phyloP scores from a whole-genome alignment of 2,329 filamentous ascomycete genomes.

The Arthrinium puccinioides region DNA sequence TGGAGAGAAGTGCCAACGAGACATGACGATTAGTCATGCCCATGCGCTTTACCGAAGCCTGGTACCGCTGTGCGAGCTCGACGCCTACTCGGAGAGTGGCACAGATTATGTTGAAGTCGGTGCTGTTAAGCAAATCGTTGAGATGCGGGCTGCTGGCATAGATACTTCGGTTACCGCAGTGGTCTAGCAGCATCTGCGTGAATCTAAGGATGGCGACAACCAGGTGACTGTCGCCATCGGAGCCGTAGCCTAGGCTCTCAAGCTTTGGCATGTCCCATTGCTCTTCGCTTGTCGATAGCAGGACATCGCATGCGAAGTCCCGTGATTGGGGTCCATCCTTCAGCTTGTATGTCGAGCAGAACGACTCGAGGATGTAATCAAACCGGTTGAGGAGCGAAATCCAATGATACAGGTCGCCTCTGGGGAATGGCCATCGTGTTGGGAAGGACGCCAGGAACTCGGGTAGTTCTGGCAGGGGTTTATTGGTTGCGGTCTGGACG shows the following conservation, averaged over 20 bases:
- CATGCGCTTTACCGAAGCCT: conserved; percentile 76
- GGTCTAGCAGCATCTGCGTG: conserved; percentile 80
- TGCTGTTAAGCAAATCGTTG: conserved; percentile 83
- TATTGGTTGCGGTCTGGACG: conserved; percentile 60
- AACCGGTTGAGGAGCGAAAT: conserved; percentile 91
- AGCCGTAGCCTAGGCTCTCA: conserved; percentile 52
- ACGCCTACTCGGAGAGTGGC: conserved; percentile 73
- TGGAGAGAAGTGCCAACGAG: conserved; percentile 66
- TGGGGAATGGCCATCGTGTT: conserved; percentile 86
- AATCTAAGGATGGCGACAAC: conserved; percentile 77
- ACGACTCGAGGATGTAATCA: conserved; percentile 76
- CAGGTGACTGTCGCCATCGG: conserved; percentile 74
- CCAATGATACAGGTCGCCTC: conserved; percentile 97
- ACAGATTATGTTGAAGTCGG: conserved; percentile 71
- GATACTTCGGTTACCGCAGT: conserved; percentile 93
- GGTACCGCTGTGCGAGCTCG: conserved; percentile 85
- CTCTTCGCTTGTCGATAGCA: conserved; percentile 47
- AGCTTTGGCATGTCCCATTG: conserved; percentile 43
- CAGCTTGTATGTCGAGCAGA: conserved; percentile 74
- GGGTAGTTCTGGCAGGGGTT: conserved; percentile 70
- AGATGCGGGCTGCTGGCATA: conserved; percentile 90
- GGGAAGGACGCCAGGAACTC: conserved; percentile 73
- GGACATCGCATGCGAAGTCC: conserved; percentile 62
- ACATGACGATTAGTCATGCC: conserved; percentile 58
- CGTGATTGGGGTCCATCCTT: conserved; percentile 72